Conservation (phyloP, 176 grass and related monocot species). For the Saccharum officinarum region DNA sequence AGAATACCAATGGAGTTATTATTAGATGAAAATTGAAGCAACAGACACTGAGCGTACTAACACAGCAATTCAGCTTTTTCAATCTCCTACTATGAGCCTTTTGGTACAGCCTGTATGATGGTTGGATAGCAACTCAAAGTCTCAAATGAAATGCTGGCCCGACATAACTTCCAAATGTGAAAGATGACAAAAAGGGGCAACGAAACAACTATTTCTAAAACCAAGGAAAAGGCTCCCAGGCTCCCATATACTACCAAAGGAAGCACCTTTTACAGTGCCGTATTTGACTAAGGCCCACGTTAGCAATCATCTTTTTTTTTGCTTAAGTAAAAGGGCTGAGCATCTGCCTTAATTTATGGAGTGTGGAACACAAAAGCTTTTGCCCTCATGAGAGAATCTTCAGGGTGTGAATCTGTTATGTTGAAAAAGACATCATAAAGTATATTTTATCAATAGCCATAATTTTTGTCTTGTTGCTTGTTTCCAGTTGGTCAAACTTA, state of each 20-base stretch:
- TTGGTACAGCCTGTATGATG: conserved; percentile 26
- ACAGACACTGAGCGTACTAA: background rate
- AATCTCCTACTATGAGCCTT: background rate
- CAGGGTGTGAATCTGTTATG: conserved; percentile 37
- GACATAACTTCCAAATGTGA: conserved; percentile 43
- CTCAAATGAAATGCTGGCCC: conserved; percentile 22
- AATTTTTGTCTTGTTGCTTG: conserved; percentile 28
- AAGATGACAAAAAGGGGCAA: conserved; percentile 53
- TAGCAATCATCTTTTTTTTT: conserved; percentile 43
- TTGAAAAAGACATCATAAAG: conserved; percentile 46
- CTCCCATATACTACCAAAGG: conserved; percentile 45
- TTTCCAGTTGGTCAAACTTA: conserved; percentile 45
- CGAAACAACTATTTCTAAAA: conserved; percentile 58
- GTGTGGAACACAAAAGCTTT: conserved; percentile 30
- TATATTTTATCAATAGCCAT: conserved; percentile 42
- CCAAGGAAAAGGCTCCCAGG: conserved; percentile 50
- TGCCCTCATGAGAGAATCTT: conserved; percentile 43
- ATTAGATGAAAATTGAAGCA: conserved; percentile 2
- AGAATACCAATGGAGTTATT: background rate
- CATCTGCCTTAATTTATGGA: conserved; percentile 46
- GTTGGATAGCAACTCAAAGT: conserved; percentile 20
- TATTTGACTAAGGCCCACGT: conserved; percentile 68
- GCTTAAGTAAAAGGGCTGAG: conserved; percentile 35
- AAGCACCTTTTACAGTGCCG: conserved; percentile 45
- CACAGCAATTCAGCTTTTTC: background rate